Evolutionary conservation across 345 rosid genomes (phyloP).

Genomic region (Trapa bicornis): DNA sequence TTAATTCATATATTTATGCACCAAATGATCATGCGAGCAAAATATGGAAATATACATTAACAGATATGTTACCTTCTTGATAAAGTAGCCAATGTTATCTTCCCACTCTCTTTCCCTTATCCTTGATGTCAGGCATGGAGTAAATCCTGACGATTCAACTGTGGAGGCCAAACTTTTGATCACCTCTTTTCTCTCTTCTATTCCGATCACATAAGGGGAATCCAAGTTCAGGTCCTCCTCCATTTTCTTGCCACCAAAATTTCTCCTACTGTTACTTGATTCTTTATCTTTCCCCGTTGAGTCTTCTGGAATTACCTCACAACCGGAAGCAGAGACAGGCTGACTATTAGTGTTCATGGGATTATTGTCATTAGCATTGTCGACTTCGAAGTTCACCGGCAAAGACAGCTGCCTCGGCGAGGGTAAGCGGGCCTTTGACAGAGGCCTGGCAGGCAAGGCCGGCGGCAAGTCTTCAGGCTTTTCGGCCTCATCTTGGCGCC

Average conservation of each 20-base stretch:
- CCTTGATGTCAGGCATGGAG: constrained; percentile 3
- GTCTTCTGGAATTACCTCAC: constrained; percentile 24
- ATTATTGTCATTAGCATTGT: constrained; percentile 15
- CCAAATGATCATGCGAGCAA: background rate
- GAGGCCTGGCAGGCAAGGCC: constrained; percentile 81
- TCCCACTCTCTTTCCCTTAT: constrained; percentile 43
- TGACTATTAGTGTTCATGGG: background rate
- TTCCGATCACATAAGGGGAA: constrained; percentile 42
- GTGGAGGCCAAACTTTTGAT: background rate
- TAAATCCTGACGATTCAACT: background rate
- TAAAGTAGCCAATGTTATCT: constrained; percentile 60
- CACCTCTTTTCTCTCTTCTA: constrained; percentile 14
- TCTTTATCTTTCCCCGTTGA: constrained; percentile 63
- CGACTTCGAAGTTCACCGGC: constrained; percentile 41
- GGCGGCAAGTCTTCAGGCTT: constrained; percentile 76
- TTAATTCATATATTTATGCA: background rate
- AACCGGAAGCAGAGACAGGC: background rate
- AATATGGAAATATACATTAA: background rate
- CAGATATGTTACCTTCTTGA: constrained; percentile 48
- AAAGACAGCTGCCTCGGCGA: constrained; percentile 60
- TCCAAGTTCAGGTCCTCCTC: constrained; percentile 36
- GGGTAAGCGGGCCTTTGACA: constrained; percentile 70
- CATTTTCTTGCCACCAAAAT: constrained; percentile 78
- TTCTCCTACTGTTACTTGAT: constrained; percentile 30
- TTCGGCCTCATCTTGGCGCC: constrained; percentile 55